Base-by-base conservation (phyloP, 1,284 basidiomycete genomes). In the Neotropicomus parvogracilis region DNA sequence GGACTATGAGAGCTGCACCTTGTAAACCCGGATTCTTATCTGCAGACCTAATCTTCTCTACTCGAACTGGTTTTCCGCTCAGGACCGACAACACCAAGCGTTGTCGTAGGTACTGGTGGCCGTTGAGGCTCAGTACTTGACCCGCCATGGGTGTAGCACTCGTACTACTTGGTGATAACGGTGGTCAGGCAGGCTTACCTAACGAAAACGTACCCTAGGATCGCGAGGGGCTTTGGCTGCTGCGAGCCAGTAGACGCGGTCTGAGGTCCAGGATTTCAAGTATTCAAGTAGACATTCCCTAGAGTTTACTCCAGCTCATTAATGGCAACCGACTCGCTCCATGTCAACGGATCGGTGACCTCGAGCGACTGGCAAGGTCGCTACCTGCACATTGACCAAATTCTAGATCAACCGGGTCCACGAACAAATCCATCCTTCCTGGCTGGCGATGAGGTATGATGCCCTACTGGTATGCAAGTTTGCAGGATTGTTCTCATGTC, bases 1-100 rank as follows among this genome's bases (percentile, higher is more conserved):
- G 46, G 35, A 49, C 3, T 17, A 29, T 4, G 26, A 7, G 29
- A 19, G 26, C 11, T 35, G 16, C 26, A 90, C 90, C 89, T 77
- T 87, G 75, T 24, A 99, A 72, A 68, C 97, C 97, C 31, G 97
- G 95, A 64, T 97, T 88, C 59, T 93, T 90, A 70, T 97, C 91
- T 44, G 95, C 85, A 1, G 91, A 76, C 13, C 97, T 83, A 55
- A 99, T 97, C 60, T 81, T 84, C 63, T 95, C 89, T 46, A 99
- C 90, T 50, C 85, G 80, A 10, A 97, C 80, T 16, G 89, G 76
- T 56, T 90, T 89, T 44, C 94, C 92, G 34, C 91, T 92, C 32
- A 99, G 76, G 13, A 97, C 76, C 1, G 91, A 89, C 6, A 99
- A 78, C 0, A 95, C 83, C 3, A 99, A 74, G 13, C 95, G 85